Evolutionary conservation across 2,329 filamentous ascomycete species (phyloP), one percentile per base, ranked within the genome.

Genomic region (Talaromyces sp.): DNA sequence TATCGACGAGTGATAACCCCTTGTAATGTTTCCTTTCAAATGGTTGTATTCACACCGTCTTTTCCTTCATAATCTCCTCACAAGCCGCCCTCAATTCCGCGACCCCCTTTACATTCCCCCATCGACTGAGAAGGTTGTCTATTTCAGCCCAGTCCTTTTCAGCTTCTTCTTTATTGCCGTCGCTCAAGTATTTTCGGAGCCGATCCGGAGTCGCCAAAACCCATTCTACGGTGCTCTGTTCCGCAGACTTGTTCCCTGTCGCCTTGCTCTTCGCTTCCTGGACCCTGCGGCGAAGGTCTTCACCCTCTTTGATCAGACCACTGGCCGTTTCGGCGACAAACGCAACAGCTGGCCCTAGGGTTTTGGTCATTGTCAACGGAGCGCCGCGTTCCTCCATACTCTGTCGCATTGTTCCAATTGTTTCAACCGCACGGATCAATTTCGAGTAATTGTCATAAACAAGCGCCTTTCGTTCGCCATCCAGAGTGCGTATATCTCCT

Each of bases 381-480:
- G 74, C 72, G 2, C 75, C 71, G 3, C 75, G 70, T 54, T 78
- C 75, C 64, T 80, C 78, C 74, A 81, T 79, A 60, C 77, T 79
- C 60, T 68, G 69, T 32, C 78, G 71, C 78, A 81, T 80, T 77
- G 90, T 91, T 55, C 90, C 85, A 69, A 99, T 99, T 3, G 93
- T 97, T 75, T 96, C 93, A 11, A 95, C 97, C 1, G 94, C 94
- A n/a, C 88, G 85, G 66, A 99, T 97, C 66, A 99, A 78, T 77
- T 97, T 97, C 67, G 89, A 94, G 75, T 97, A 99, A 72, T 99
- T 99, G 74, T 99, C 93, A 74, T 99, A 99, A 4, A 99, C 94
- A 63, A 99, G 78, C 1, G 93, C 92, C 77, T 99, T 99, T 75
- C 94, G 89, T 81, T 99, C 94, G 26, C 93, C 93, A 70, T 97